Evolutionary conservation across 495 filamentous ascomycete genomes (phyloP), one percentile per base, ranked within the genome.

Genomic region (Aspergillus panamensis): DNA sequence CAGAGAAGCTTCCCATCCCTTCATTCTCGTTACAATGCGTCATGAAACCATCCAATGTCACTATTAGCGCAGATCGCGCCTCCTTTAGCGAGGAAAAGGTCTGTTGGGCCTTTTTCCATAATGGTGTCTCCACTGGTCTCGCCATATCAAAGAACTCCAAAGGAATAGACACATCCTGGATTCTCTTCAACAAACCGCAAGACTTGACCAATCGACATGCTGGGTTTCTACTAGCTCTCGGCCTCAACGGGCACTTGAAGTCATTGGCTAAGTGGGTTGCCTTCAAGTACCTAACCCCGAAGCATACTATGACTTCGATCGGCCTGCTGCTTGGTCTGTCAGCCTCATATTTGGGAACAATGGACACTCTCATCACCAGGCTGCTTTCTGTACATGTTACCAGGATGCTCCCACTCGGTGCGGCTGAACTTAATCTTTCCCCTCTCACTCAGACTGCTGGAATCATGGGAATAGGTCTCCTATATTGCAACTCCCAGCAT

Each of bases 221-320:
- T 48, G 94, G 94, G 0, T 94, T 99, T 59, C 73, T 99, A 9
- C 75, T 99, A 9, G 94, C 89, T 9, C 73, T 99, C 6, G 94
- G 94, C n/a, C 78, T 99, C 47, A 97, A 96, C 69, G 95, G 95
- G 0, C 95, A 97, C 74, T 78, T 99, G 33, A 95, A 89, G 68
- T 86, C 82, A 8, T 80, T 99, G 16, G 95, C 95, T 9, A 97
- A 96, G 72, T 97, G 95, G 95, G 88, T 97, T 21, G 92, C 92
- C 43, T 98, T 96, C 83, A 97, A 96, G 73, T 98, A 98, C 60
- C 74, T 98, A 30, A 97, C 94, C 0, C 94, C 94, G 3, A 98
- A 98, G 67, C 94, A 98, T 71, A 92, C 92, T 37, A 97, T 97
- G 93, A 97, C 93, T 10, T 97, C 94, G 7, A 95, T 99, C 58